These are phyloP conservation scores for Phaseolus lunatus DNA, from an alignment of 306 rosid species.

Conservation along the genomic window DNA sequence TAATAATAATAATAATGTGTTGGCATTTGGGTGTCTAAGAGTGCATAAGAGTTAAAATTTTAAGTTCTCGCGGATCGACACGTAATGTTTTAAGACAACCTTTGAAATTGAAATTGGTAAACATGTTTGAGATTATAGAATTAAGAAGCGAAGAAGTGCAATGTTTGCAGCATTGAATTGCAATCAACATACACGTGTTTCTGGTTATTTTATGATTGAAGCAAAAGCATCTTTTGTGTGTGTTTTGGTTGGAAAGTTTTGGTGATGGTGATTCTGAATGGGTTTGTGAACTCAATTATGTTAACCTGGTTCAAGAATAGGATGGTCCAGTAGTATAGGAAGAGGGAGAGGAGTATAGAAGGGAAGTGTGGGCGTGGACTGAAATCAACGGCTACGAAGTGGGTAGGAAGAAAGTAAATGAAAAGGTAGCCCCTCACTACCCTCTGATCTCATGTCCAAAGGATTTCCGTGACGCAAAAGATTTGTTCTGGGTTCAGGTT, in stretches of 20 bases:
- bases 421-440: neutral
- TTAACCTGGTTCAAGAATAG: no score
- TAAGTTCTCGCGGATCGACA: neutral
- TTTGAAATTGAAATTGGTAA: no score
- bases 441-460: neutral
- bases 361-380: neutral
- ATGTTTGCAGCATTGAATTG: constrained; percentile 8
- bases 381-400: neutral
- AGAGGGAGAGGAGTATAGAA: no score
- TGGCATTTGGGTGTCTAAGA: no score
- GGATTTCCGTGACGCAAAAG: constrained; percentile 36
- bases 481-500: neutral
- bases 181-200: neutral
- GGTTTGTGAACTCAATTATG: no score
- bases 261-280: constrained; percentile 45
- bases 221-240: constrained; percentile 3
- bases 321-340: no score
- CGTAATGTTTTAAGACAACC: no score
- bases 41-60: neutral
- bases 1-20: no score
- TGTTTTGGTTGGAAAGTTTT: constrained; percentile 31
- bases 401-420: neutral
- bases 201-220: constrained; percentile 8
- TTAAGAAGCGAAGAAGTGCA: neutral
- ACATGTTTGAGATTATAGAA: constrained; percentile 20